Conservation (phyloP, 768 basidiomycete genomes). For the Daedalea quercina region DNA sequence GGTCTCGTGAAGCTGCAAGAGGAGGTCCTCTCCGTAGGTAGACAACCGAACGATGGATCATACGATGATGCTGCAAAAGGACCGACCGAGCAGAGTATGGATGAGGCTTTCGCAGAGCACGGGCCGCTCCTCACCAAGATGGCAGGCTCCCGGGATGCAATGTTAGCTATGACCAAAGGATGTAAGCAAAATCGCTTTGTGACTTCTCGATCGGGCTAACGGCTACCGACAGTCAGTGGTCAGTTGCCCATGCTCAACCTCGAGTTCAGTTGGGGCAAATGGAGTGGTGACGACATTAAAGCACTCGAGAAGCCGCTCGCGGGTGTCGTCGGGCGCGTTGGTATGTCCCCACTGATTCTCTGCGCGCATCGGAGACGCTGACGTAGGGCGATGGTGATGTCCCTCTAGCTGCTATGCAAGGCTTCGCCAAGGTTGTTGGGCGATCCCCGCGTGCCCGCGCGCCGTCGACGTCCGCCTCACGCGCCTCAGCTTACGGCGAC, state of each 20-base stretch:
- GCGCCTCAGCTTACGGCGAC: slow-evolving; percentile 6
- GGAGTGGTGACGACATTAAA: slow-evolving; percentile 38
- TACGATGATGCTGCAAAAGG: background rate
- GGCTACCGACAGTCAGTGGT: slow-evolving; percentile 22
- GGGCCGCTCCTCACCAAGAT: slow-evolving; percentile 17
- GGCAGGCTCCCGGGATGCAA: slow-evolving; percentile 12
- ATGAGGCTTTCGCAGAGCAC: slow-evolving; percentile 17
- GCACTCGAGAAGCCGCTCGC: slow-evolving; percentile 29
- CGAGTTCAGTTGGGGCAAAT: slow-evolving; percentile 39
- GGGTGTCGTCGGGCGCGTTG: slow-evolving; percentile 28
- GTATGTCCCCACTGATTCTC: slow-evolving; percentile 18
- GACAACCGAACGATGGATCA: background rate
- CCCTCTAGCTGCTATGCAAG: slow-evolving; percentile 26
- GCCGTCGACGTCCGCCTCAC: slow-evolving; percentile 7
- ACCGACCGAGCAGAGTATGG: background rate
- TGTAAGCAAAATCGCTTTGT: background rate
- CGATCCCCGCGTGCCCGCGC: slow-evolving; percentile 4
- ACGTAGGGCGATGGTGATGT: too few species aligned
- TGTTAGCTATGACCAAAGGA: slow-evolving; percentile 20
- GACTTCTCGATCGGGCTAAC: background rate
- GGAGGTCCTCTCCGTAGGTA: slow-evolving; percentile 15
- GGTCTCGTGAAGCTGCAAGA: slow-evolving; percentile 28
- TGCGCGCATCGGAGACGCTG: background rate
- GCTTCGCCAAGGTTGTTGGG: slow-evolving; percentile 24
- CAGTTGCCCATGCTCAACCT: slow-evolving; percentile 31